phyloP scores from a whole-genome alignment of 2,329 filamentous ascomycete genomes.

The Conoideocrella luteorostrata region DNA sequence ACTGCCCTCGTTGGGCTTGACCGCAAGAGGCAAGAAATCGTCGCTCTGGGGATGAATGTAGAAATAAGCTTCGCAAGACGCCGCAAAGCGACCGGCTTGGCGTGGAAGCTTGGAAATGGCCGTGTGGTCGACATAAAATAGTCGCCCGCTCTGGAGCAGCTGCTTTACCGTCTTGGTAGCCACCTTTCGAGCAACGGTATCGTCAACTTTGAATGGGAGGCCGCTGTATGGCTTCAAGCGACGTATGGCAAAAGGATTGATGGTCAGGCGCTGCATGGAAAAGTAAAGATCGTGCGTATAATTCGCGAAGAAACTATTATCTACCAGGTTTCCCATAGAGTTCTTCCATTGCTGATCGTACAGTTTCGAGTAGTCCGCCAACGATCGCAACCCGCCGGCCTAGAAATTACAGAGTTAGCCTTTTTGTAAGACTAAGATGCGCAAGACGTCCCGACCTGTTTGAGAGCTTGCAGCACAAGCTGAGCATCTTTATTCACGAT shows the following conservation, averaged over 20 bases:
- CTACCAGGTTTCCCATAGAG: slow-evolving; percentile 25
- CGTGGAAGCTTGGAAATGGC: slow-evolving; percentile 24
- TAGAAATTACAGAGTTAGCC: slow-evolving; percentile 7
- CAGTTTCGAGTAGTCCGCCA: slow-evolving; percentile 32
- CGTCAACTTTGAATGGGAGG: slow-evolving; percentile 31
- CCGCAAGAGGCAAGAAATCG: slow-evolving; percentile 41
- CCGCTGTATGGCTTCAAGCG: slow-evolving; percentile 22
- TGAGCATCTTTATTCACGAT: not conserved
- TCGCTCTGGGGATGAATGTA: slow-evolving; percentile 33
- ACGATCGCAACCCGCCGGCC: slow-evolving; percentile 22
- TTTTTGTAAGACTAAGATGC: not conserved
- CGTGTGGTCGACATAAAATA: slow-evolving; percentile 38
- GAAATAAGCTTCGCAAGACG: slow-evolving; percentile 40
- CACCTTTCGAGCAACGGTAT: slow-evolving; percentile 21
- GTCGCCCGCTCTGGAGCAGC: slow-evolving; percentile 28
- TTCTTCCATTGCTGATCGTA: slow-evolving; percentile 35
- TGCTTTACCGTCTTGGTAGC: slow-evolving; percentile 23
- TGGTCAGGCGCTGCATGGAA: slow-evolving; percentile 40
- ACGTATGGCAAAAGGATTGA: slow-evolving; percentile 33
- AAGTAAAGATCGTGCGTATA: slow-evolving; percentile 40
- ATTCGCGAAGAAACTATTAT: slow-evolving; percentile 31
- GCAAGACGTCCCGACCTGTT: not conserved
- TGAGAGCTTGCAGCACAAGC: not conserved
- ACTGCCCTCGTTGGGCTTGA: slow-evolving; percentile 35
- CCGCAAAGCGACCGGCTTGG: slow-evolving; percentile 25